Evolutionary conservation across 2,329 filamentous ascomycete species (phyloP).

Genomic region (Aspergillus sp.): DNA sequence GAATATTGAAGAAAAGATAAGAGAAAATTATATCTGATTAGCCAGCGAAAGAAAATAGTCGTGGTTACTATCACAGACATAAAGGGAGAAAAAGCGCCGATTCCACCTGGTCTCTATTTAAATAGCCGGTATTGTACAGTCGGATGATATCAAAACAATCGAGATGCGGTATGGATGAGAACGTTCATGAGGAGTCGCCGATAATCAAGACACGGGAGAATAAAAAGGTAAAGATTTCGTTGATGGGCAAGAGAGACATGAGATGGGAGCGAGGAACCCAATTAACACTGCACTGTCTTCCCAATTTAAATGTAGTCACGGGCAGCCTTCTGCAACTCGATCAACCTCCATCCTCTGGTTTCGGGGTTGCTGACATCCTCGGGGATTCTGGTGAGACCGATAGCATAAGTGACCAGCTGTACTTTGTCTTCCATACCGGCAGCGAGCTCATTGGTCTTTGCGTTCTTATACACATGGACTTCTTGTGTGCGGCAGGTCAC

Average conservation of each 20-base stretch:
- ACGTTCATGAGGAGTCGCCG: slow-evolving; percentile 13
- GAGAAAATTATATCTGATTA: slow-evolving; percentile 9
- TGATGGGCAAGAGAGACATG: neutral
- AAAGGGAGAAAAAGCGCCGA: slow-evolving; percentile 25
- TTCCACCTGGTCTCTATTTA: slow-evolving; percentile 32
- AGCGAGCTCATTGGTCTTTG: slow-evolving; percentile 81
- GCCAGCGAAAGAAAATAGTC: slow-evolving; percentile 10
- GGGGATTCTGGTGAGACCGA: slow-evolving; percentile 86
- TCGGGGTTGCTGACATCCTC: slow-evolving; percentile 97
- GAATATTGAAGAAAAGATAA: slow-evolving; percentile 10
- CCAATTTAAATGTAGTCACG: slow-evolving; percentile 71
- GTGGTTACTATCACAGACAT: slow-evolving; percentile 23
- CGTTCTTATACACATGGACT: slow-evolving; percentile 92
- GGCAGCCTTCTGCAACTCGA: slow-evolving; percentile 97
- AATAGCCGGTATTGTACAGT: slow-evolving; percentile 37
- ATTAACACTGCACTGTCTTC: too few relatives aligned
- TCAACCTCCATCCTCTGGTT: slow-evolving; percentile 92
- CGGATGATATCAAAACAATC: slow-evolving; percentile 25
- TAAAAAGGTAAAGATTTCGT: neutral
- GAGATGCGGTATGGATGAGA: slow-evolving; percentile 14
- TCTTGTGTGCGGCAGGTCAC: slow-evolving; percentile 95
- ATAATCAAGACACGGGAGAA: slow-evolving; percentile 8
- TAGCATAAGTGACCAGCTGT: slow-evolving; percentile 95
- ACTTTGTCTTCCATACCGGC: slow-evolving; percentile 99
- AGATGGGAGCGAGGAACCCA: too few relatives aligned